Percentiles rank a stretch among this genome's conserved stretches.
phyloP scores from a whole-genome alignment of 2,329 filamentous ascomycete species.

The Sclerotinia spermophila region DNA sequence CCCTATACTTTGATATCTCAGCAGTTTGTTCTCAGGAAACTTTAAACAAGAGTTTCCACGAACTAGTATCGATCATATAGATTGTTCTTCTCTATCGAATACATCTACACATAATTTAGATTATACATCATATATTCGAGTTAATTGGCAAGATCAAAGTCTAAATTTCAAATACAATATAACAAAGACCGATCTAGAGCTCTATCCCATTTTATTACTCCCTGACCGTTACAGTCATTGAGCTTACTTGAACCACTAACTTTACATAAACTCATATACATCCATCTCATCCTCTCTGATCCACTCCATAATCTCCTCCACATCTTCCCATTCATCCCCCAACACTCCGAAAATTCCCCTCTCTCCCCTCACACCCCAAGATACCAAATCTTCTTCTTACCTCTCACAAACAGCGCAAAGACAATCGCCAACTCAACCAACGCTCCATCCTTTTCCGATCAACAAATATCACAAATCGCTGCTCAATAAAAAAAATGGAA shows the following conservation, averaged over 20 bases:
- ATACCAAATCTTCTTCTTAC: conserved; percentile 37
- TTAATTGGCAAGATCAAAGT: background rate
- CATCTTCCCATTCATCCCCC: conserved; percentile 1
- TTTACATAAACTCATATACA: background rate
- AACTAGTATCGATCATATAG: background rate
- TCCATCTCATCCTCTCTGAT: background rate
- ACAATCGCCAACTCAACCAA: conserved; percentile 31
- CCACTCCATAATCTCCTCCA: background rate
- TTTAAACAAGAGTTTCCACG: too few species aligned
- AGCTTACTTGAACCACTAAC: background rate
- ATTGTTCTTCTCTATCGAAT: background rate
- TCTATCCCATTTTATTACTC: background rate
- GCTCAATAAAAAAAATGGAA: conserved; percentile 19
- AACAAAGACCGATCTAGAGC: background rate
- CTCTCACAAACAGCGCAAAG: conserved; percentile 34
- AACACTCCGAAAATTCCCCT: conserved; percentile 14
- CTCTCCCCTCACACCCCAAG: conserved; percentile 25
- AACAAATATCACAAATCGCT: conserved; percentile 21
- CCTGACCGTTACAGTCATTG: background rate
- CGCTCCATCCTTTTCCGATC: conserved; percentile 20
- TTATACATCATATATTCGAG: too few species aligned
- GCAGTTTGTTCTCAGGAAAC: too few species aligned
- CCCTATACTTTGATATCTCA: too few species aligned
- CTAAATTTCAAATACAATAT: background rate
- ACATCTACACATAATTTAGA: background rate